Conservation (phyloP, 2,329 filamentous ascomycete species). For the Uncinocarpus reesii region DNA sequence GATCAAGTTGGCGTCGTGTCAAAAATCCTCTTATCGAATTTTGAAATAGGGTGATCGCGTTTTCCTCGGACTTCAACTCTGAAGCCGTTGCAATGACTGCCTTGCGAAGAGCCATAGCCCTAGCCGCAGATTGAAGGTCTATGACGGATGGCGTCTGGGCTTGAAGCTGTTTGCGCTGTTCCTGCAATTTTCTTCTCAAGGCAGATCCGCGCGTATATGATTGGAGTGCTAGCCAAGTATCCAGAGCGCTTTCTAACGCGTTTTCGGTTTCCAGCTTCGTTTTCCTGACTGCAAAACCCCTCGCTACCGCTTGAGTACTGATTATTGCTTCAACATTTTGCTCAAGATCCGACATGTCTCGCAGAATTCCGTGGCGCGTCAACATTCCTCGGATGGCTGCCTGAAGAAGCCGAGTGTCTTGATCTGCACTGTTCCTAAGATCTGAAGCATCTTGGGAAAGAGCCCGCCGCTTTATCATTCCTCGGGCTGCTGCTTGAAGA, state of each 20-base stretch:
- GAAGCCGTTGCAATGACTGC: constrained; percentile 25
- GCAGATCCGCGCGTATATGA: constrained; percentile 36
- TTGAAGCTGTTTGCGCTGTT: constrained; percentile 24
- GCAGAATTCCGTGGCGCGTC: constrained; percentile 18
- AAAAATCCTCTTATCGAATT: constrained; percentile 40
- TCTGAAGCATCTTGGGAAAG: constrained; percentile 16
- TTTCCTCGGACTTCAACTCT: constrained; percentile 38
- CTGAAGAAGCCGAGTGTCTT: constrained; percentile 34
- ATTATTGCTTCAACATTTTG: constrained; percentile 25
- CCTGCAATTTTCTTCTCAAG: constrained; percentile 23
- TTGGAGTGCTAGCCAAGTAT: constrained; percentile 36
- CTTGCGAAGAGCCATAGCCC: constrained; percentile 26
- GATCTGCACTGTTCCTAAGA: constrained; percentile 45
- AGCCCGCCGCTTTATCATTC: constrained; percentile 15
- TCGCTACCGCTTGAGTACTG: constrained; percentile 24
- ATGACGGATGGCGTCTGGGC: constrained; percentile 24
- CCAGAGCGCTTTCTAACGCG: constrained; percentile 33
- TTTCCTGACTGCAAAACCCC: constrained; percentile 27
- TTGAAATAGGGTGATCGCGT: constrained; percentile 42
- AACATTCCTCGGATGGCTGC: constrained; percentile 45
- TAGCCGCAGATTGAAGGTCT: constrained; percentile 27
- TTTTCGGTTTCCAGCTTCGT: constrained; percentile 32
- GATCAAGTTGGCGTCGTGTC: constrained; percentile 25
- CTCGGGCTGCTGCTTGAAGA: constrained; percentile 51
- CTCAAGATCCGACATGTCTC: constrained; percentile 22